phyloP scores from a whole-genome alignment of 768 basidiomycete species.

The Amanita subjunquillea region DNA sequence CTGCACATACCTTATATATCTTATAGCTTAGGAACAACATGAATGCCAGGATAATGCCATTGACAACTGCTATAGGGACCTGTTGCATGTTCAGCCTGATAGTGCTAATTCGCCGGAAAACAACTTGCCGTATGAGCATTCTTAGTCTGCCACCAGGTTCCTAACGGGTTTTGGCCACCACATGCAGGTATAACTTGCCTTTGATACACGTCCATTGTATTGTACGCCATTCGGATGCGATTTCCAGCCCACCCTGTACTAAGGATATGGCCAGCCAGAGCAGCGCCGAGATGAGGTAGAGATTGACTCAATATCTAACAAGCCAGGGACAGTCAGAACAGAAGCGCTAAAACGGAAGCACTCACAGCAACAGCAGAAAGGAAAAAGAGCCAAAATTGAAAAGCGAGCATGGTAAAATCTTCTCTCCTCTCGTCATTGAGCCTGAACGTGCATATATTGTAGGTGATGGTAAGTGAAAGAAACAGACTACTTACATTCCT shows the following conservation, averaged over 20 bases:
- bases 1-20: slow-evolving; percentile 28
- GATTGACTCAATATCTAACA: slow-evolving; percentile 39
- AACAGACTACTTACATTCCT: slow-evolving; percentile 25
- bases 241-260: slow-evolving; percentile 38
- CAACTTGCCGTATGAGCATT: slow-evolving; percentile 24
- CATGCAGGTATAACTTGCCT: slow-evolving; percentile 27
- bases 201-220: slow-evolving; percentile 21
- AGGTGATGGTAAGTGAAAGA: background rate
- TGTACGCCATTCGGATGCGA: slow-evolving; percentile 23
- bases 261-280: slow-evolving; percentile 34
- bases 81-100: slow-evolving; percentile 9
- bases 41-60: slow-evolving; percentile 24
- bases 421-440: slow-evolving; percentile 32
- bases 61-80: slow-evolving; percentile 32
- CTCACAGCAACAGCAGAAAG: slow-evolving; percentile 36
- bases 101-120: background rate
- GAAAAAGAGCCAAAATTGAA: slow-evolving; percentile 38
- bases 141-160: slow-evolving; percentile 30
- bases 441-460: slow-evolving; percentile 13
- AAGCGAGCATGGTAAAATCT: slow-evolving; percentile 33
- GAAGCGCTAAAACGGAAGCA: background rate
- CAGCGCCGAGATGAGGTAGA: slow-evolving; percentile 39
- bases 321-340: background rate
- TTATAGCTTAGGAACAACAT: slow-evolving; percentile 28
- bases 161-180: slow-evolving; percentile 27